Evolutionary conservation across 73 alveolate species (phyloP).

Genomic region (Durusdinium trenchii): DNA sequence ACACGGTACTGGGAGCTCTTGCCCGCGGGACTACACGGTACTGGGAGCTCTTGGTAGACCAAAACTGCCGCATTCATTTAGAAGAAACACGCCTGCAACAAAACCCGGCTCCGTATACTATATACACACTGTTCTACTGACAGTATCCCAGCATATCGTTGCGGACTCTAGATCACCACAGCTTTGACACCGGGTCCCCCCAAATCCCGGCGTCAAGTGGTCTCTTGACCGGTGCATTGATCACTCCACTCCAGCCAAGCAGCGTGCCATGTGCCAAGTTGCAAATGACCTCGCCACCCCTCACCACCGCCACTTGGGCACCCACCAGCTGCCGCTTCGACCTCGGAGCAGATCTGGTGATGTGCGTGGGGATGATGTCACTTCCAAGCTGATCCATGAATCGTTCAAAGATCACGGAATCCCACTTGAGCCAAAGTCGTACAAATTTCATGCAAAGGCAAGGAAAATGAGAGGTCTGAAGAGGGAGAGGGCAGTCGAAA

Average conservation of each 20-base stretch:
- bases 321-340: constrained; percentile 52
- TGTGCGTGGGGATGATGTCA: no score
- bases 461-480: no score
- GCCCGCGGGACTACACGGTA: neutral
- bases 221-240: neutral
- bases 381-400: no score
- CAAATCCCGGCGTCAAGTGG: neutral
- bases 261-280: constrained; percentile 54
- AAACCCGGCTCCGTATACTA: neutral
- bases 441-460: no score
- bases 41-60: neutral
- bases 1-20: neutral
- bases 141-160: neutral
- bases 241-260: neutral
- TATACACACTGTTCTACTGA: neutral
- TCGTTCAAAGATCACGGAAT: no score
- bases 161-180: neutral
- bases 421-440: no score
- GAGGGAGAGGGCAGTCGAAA: no score
- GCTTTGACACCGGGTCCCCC: neutral
- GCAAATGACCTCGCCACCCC: constrained; percentile 11
- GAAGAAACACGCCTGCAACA: neutral
- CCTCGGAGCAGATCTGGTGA: constrained; percentile 2
- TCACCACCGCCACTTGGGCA: constrained; percentile 71
- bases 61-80: neutral